phyloP scores from a whole-genome alignment of 2,329 filamentous ascomycete genomes.

The Exophiala lecanii-corni region DNA sequence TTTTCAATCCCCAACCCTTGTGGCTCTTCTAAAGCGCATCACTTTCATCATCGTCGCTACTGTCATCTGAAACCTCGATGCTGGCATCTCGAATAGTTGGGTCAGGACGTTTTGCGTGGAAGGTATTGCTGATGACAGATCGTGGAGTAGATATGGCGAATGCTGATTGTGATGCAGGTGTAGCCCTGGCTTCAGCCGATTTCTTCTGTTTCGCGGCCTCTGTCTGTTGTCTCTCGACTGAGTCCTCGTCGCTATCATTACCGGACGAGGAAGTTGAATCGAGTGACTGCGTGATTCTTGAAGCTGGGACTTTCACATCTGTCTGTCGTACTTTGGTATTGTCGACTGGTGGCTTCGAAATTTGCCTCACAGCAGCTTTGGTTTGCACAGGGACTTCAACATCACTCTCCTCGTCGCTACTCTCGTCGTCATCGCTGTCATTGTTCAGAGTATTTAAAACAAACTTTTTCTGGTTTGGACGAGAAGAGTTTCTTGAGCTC shows the following conservation, averaged over 20 bases:
- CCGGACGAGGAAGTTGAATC: background rate
- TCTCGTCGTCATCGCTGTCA: constrained; percentile 4
- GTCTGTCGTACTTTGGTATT: too few species aligned
- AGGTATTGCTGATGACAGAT: background rate
- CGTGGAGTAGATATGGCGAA: background rate
- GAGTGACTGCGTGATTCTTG: background rate
- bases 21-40: constrained; percentile 2
- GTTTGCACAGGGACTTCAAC: background rate
- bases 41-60: constrained; percentile 4
- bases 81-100: constrained; percentile 13
- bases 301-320: background rate
- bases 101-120: constrained; percentile 6
- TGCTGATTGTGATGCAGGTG: background rate
- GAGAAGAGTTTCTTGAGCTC: background rate
- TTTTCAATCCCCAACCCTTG: background rate
- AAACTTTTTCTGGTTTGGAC: constrained; percentile 2
- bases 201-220: background rate
- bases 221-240: background rate
- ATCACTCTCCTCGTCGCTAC: constrained; percentile 3
- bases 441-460: background rate
- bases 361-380: background rate
- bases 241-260: background rate
- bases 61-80: constrained; percentile 7
- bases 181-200: background rate
- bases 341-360: background rate